phyloP scores from a whole-genome alignment of 495 filamentous ascomycete species.

The Neurospora discreta region DNA sequence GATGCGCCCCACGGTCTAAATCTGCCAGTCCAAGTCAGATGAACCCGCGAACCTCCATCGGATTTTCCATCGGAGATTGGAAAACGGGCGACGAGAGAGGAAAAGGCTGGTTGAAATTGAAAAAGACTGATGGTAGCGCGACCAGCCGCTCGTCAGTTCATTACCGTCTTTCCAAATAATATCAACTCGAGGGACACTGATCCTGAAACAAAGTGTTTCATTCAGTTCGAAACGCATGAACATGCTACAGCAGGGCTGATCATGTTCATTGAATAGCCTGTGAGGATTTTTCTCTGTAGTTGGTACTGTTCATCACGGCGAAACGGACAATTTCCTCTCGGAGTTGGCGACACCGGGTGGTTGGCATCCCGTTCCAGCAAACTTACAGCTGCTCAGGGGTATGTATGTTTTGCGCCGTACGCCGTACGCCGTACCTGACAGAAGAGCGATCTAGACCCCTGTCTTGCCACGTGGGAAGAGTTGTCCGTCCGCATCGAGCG shows the following conservation, averaged over 20 bases:
- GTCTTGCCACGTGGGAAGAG: neutral
- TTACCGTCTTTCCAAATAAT: neutral
- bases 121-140: neutral
- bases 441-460: neutral
- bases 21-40: neutral
- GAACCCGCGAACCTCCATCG: neutral
- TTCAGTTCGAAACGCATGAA: neutral
- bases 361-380: neutral
- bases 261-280: neutral
- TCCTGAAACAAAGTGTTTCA: neutral
- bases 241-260: neutral
- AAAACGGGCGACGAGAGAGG: neutral
- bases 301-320: neutral
- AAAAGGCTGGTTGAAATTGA: neutral
- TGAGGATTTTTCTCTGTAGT: neutral
- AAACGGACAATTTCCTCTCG: neutral
- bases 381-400: neutral
- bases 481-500: neutral
- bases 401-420: neutral
- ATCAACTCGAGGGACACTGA: neutral
- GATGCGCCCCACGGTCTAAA: neutral
- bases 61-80: neutral
- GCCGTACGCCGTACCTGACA: neutral
- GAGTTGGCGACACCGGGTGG: neutral
- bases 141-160: neutral